Evolutionary conservation across 176 grass and related monocot genomes (phyloP), one percentile per base, ranked within the genome.

Genomic region (Pharus latifolius): DNA sequence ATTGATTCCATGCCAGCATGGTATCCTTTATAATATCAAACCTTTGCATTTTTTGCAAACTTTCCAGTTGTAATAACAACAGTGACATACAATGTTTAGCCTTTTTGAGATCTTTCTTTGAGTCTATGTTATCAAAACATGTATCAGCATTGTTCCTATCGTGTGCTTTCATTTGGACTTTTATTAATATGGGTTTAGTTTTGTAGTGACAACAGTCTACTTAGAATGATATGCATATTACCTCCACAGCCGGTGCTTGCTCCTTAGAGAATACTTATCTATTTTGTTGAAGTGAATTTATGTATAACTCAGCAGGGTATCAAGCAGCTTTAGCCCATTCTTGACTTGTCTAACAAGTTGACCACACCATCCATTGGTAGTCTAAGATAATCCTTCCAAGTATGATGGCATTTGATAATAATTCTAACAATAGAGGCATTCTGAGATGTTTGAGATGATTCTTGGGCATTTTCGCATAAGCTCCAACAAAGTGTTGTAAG

Each of bases 11-110:
- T 80, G 38, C 56, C 48, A 64, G 45, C 15, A 49, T 33, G 50
- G 6, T 27, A 30, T 56, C 30, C 56, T 26, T 47, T 67, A 27
- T 28, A 49, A 67, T 63, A 75, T 69, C 18, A 42, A n/a, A 52
- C 44, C 44, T 63, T 80, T 80, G 75, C 55, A 56, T 8, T 40
- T 17, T 26, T 10, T 60, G 31, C 70, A 56, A 80, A 52, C n/a
- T 56, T 78, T 70, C 8, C 15, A 49, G 25, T 34, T 80, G 64
- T 76, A 70, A 11, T 56, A n/a, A 63, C 26, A 49, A 6, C 25
- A 46, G 23, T 41, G 3, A 78, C 17, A 69, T 70, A 40, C 14
- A 28, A 64, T 15, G 10, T 26, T 54, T 54, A n/a, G 12, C 49
- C 25, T 80, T 75, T 38, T 67, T 43, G 45, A 27, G 27, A 73